Conservation (phyloP, 768 basidiomycete genomes). For the Trametes coccinea region DNA sequence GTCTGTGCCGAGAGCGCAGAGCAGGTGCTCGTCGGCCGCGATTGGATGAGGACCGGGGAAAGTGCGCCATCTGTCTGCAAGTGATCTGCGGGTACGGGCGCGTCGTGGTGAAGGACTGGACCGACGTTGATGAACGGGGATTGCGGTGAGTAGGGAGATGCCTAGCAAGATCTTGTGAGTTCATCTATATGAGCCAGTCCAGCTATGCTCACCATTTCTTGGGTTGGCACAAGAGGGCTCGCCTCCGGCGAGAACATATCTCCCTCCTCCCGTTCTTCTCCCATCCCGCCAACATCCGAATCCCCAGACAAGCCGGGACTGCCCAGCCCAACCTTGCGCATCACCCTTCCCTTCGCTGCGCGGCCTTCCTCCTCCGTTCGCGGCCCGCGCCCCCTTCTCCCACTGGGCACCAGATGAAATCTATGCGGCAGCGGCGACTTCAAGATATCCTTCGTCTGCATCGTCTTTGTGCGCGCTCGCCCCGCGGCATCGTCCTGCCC, state of each 20-base stretch:
- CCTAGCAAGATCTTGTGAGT: neutral
- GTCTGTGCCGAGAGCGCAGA: constrained; percentile 5
- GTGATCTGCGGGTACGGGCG: neutral
- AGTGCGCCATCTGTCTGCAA: neutral
- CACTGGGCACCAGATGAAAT: constrained; percentile 13
- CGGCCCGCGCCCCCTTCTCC: neutral
- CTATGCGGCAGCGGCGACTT: constrained; percentile 17
- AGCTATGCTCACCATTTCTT: neutral
- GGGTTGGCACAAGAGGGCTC: neutral
- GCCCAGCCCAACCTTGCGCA: neutral
- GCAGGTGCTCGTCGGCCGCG: neutral
- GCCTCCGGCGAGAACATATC: neutral
- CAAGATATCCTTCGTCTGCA: constrained; percentile 21
- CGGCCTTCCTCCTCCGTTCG: too few relatives aligned
- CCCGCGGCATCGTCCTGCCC: neutral
- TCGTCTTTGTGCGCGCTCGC: constrained; percentile 14
- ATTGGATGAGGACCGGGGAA: neutral
- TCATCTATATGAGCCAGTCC: neutral
- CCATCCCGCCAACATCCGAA: too few relatives aligned
- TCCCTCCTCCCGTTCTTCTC: too few relatives aligned
- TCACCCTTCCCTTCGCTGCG: too few relatives aligned
- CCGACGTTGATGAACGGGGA: neutral
- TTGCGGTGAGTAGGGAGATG: neutral
- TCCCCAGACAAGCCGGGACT: neutral
- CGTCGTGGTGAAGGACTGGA: too few relatives aligned